These are phyloP conservation scores for Ceratopteris richardii DNA, from an alignment of 75 land plant genomes.

Conservation along the genomic window DNA sequence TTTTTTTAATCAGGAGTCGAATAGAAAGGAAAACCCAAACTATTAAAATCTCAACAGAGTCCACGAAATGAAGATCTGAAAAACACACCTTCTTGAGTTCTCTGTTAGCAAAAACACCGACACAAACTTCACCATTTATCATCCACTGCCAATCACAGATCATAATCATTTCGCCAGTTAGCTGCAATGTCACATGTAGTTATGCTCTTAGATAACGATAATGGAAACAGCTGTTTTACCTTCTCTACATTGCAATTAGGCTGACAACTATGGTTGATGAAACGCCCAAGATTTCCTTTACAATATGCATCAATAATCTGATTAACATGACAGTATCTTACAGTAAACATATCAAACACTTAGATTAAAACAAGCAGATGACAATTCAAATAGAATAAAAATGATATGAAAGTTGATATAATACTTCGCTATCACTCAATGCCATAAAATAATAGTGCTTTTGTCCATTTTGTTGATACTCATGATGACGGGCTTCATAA, in stretches of 20 bases:
- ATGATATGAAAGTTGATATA: background rate
- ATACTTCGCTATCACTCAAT: conserved; percentile 79
- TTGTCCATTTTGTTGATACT: conserved; percentile 74
- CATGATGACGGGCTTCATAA: conserved; percentile 74
- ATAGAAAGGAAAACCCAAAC: no score
- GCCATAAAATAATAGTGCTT: conserved; percentile 98
- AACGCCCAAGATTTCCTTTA: conserved; percentile 92
- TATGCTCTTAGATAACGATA: no score
- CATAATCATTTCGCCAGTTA: no score
- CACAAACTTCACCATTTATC: conserved; percentile 93
- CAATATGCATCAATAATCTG: conserved; percentile 95
- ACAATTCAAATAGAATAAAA: no score
- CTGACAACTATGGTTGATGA: conserved; percentile 94
- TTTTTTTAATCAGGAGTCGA: no score
- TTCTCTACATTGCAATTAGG: conserved; percentile 93
- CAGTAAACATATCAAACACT: no score
- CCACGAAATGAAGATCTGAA: no score
- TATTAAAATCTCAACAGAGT: no score
- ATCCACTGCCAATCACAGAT: conserved; percentile 56
- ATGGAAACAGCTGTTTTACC: conserved; percentile 25
- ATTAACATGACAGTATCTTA: no score
- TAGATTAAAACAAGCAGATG: no score
- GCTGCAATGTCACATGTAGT: no score
- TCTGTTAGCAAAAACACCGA: conserved; percentile 84
- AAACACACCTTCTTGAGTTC: conserved; percentile 62